These are phyloP conservation scores for Verticillium longisporum DNA, from an alignment of 2,329 filamentous ascomycete species.

Conservation along the genomic window DNA sequence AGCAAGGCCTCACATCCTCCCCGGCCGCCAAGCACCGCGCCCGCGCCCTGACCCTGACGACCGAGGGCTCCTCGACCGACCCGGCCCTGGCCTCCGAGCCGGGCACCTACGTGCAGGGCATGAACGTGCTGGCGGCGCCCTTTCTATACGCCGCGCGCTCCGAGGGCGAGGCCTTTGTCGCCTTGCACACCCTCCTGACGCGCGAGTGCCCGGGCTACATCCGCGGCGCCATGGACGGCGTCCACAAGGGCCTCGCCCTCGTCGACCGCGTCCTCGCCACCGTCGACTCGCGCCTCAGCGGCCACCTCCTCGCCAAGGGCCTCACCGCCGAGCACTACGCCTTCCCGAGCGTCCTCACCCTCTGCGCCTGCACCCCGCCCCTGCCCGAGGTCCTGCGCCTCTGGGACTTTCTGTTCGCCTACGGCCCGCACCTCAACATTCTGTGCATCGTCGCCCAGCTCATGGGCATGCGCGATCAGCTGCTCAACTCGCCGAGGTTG, in stretches of 20 bases:
- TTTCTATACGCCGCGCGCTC: conserved; percentile 92
- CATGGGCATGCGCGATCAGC: conserved; percentile 76
- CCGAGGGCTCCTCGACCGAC: conserved; percentile 52
- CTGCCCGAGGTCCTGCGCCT: conserved; percentile 86
- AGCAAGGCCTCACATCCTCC: conserved; percentile 24
- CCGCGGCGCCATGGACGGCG: conserved; percentile 91
- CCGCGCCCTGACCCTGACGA: conserved; percentile 54
- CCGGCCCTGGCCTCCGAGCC: conserved; percentile 50
- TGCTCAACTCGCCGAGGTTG: conserved; percentile 79
- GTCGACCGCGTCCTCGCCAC: conserved; percentile 90
- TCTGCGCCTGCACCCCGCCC: conserved; percentile 93
- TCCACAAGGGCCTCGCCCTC: conserved; percentile 83
- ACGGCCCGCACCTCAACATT: conserved; percentile 90
- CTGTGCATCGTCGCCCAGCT: conserved; percentile 95
- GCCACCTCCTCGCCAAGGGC: conserved; percentile 77
- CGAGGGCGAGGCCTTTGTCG: conserved; percentile 89
- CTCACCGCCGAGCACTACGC: conserved; percentile 93
- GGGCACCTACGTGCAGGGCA: conserved; percentile 93
- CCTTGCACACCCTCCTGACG: conserved; percentile 83
- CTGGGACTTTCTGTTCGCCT: conserved; percentile 97
- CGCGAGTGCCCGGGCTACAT: conserved; percentile 90
- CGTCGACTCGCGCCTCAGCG: conserved; percentile 80
- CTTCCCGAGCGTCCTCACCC: conserved; percentile 87
- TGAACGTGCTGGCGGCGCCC: conserved; percentile 95
- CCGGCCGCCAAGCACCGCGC: conserved; percentile 42